phyloP scores from a whole-genome alignment of 2,329 filamentous ascomycete species.

The Claviceps sp. region DNA sequence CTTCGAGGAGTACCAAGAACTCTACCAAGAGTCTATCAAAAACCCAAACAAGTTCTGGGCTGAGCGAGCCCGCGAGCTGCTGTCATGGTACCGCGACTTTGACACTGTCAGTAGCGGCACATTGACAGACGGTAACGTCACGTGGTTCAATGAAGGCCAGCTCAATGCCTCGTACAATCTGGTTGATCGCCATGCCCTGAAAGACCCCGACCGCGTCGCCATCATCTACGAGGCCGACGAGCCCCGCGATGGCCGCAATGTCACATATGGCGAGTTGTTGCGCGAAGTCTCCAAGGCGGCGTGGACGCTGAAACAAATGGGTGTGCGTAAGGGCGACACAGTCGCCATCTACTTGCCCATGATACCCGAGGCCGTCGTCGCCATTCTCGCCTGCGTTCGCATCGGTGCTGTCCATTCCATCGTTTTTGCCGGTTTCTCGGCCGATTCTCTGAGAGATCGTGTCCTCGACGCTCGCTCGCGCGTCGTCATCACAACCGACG shows the following conservation, averaged over 20 bases:
- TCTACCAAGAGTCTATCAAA: slow-evolving; percentile 77
- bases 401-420: slow-evolving; percentile 96
- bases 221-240: slow-evolving; percentile 99
- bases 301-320: slow-evolving; percentile 85
- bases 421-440: slow-evolving; percentile 94
- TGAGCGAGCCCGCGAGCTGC: slow-evolving; percentile 68
- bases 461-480: slow-evolving; percentile 83
- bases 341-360: slow-evolving; percentile 96
- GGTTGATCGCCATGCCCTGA: slow-evolving; percentile 91
- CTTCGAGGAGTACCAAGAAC: slow-evolving; percentile 52
- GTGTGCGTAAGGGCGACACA: slow-evolving; percentile 92
- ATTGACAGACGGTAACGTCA: slow-evolving; percentile 66
- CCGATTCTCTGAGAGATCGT: slow-evolving; percentile 88
- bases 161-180: slow-evolving; percentile 97
- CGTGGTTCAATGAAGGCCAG: slow-evolving; percentile 89
- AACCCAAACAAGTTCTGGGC: slow-evolving; percentile 87
- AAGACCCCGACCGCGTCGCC: slow-evolving; percentile 82
- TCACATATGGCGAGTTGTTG: slow-evolving; percentile 88
- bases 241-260: slow-evolving; percentile 67
- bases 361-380: slow-evolving; percentile 90
- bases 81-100: slow-evolving; percentile 87
- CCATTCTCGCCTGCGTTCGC: slow-evolving; percentile 79
- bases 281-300: slow-evolving; percentile 81
- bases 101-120: slow-evolving; percentile 72
- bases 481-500: slow-evolving; percentile 92